Base-by-base conservation (phyloP, 2,329 filamentous ascomycete species). In the Aureobasidium mangrovei region DNA sequence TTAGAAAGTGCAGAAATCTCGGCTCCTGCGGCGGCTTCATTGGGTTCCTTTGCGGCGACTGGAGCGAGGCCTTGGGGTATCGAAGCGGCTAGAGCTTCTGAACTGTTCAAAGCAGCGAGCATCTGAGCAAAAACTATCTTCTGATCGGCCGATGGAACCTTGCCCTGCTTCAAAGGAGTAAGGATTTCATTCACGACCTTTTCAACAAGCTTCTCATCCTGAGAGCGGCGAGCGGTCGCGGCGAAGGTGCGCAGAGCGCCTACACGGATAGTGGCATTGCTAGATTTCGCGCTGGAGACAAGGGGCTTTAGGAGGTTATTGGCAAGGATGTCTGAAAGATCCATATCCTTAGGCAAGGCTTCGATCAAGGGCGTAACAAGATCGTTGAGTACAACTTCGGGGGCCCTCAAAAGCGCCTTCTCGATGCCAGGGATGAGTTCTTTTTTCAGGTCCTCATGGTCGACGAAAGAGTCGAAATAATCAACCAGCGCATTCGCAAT, bases 251-350 rank as follows among this genome's bases (percentile, higher is more conserved):
- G 76, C 26, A 91, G 72, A 7, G 88, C 86, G 27, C 89, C 90
- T 58, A 80, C 80, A 54, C 91, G 84, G 58, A 96, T 88, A 2
- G 71, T 70, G 10, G 81, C 74, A 67, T 95, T 97, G 64, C 86
- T 91, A 1, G 93, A 97, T 69, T 95, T 96, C 68, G 91, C 77
- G 65, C 90, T 95, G 39, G 89, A 84, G n/a, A 97, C 72, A 9
- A 98, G 74, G 4, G 90, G 88, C 68, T 95, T 97, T 36, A 94
- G 70, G 35, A 98, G 76, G 58, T 86, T 86, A 28, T 77, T 75
- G 51, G 80, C 77, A 18, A 97, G 75, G 4, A 86, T 72, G 36
- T 82, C 79, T 7, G 91, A 91, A 18, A 97, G 76, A 63, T 98
- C 91, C 61, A 93, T 77, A 4, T 74, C 73, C 29, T 73, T 66